Conservation (phyloP, 1,284 basidiomycete species). For the Tilletia caries region DNA sequence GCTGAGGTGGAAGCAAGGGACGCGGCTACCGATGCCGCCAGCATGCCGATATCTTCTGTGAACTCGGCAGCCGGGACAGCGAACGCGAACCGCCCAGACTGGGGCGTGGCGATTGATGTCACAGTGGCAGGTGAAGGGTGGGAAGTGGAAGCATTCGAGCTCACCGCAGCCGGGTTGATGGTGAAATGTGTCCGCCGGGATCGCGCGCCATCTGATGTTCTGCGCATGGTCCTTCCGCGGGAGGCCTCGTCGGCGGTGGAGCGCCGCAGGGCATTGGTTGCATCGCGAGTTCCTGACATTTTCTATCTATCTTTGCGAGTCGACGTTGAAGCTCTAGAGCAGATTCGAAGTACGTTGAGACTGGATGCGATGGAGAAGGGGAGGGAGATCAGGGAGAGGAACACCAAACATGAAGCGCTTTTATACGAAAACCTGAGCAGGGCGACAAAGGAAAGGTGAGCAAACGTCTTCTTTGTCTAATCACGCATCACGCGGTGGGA, state of each 20-base stretch:
- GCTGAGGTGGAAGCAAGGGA: not conserved
- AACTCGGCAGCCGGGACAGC: not conserved
- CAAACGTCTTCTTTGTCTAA: too few relatives aligned
- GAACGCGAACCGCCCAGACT: constrained; percentile 2
- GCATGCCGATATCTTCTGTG: constrained; percentile 9
- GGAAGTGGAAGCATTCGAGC: not conserved
- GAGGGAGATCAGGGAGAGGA: too few relatives aligned
- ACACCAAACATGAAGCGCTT: too few relatives aligned
- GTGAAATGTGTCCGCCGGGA: constrained; percentile 23
- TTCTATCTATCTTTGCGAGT: too few relatives aligned
- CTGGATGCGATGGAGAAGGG: too few relatives aligned
- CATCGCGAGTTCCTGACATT: not conserved
- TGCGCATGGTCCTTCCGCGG: constrained; percentile 4
- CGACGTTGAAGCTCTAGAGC: too few relatives aligned
- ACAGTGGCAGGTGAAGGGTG: not conserved
- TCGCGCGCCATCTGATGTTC: not conserved
- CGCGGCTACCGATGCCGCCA: not conserved
- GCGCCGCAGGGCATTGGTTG: not conserved
- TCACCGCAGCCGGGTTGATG: constrained; percentile 20
- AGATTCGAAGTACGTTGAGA: too few relatives aligned
- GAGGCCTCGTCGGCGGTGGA: not conserved
- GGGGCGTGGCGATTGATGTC: not conserved
- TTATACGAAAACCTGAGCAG: too few relatives aligned
- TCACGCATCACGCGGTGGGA: too few relatives aligned
- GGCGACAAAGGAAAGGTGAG: too few relatives aligned